Evolutionary conservation across 352 stramenopile species (phyloP), one percentile per base, ranked within the genome.

Genomic region (Phytopythium boreale): DNA sequence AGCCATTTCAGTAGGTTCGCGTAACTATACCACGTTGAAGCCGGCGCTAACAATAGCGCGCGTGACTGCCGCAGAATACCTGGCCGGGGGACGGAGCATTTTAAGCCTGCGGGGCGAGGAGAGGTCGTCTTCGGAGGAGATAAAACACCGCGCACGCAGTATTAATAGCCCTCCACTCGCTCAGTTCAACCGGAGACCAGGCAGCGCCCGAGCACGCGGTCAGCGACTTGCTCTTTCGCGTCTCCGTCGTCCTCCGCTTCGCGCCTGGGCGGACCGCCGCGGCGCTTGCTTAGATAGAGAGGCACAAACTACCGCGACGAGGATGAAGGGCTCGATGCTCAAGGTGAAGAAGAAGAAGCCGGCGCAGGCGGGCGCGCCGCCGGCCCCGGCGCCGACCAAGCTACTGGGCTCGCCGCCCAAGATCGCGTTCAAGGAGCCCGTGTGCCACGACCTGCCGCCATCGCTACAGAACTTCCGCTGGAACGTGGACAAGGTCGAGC

Each of bases 401-500:
- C 67, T 85, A 36, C 72, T 55, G 61, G 62, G 27, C 37, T 88
- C 82, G 20, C 82, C 82, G 12, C 65, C 71, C 36, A 92, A 89
- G 37, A 66, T 90, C 5, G 59, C 57, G 43, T 92, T 92, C 64
- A 71, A 81, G 50, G 81, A 92, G 29, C 83, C 83, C 29, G 84
- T 92, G 44, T 81, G 83, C 2, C 77, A 70, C 56, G 59, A 66
- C 34, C 68, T 91, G 56, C 84, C 84, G 47, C 27, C 70, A 47
- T 89, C 80, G 64, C 72, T 91, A 31, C 80, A 85, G 46, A 86
- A 80, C 37, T 92, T 92, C 64, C 82, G 82, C 19, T 92, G 85
- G 85, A 81, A 79, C 61, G 80, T 89, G 19, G 76, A 90, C 68
- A 92, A 94, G 53, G 84, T 92, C 43, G 82, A 92, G 67, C 77